Evolutionary conservation across 164 flowering plant species (phyloP).

Genomic region (Annona cherimola): DNA sequence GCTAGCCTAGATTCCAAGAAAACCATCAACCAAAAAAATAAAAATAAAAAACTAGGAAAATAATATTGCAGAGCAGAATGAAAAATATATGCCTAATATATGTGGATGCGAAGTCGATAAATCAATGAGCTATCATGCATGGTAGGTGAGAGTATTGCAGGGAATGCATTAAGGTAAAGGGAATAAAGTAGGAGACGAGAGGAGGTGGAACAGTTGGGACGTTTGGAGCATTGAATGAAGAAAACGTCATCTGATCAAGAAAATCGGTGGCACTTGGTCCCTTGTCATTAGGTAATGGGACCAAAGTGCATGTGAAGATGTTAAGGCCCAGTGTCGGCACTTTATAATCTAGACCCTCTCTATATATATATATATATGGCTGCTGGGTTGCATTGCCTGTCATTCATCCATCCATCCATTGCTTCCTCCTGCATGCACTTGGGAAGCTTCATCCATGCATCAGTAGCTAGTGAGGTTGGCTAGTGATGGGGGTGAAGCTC

Average conservation of each 20-base stretch:
- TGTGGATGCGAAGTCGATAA: no score
- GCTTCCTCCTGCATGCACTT: not conserved
- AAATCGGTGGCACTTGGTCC: not conserved
- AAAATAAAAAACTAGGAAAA: no score
- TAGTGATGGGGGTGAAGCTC: not conserved
- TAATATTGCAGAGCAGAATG: no score
- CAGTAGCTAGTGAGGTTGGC: no score
- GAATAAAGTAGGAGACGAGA: not conserved
- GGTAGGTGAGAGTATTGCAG: no score
- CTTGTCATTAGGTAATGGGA: not conserved
- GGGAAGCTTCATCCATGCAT: not conserved
- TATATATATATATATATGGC: not conserved
- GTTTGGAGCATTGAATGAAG: slow-evolving; percentile 6
- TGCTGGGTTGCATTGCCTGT: not conserved
- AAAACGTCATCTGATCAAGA: slow-evolving; percentile 1
- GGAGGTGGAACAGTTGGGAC: not conserved
- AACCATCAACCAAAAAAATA: no score
- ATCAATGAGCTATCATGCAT: no score
- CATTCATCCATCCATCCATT: not conserved
- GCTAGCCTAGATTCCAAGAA: no score
- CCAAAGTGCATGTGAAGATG: slow-evolving; percentile 5
- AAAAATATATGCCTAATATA: no score
- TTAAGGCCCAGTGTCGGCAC: slow-evolving; percentile 7
- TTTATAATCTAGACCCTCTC: not conserved
- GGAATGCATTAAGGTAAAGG: not conserved